Evolutionary conservation across 208 protist genomes (phyloP).

Genomic region (Wallacemonas sp.): DNA sequence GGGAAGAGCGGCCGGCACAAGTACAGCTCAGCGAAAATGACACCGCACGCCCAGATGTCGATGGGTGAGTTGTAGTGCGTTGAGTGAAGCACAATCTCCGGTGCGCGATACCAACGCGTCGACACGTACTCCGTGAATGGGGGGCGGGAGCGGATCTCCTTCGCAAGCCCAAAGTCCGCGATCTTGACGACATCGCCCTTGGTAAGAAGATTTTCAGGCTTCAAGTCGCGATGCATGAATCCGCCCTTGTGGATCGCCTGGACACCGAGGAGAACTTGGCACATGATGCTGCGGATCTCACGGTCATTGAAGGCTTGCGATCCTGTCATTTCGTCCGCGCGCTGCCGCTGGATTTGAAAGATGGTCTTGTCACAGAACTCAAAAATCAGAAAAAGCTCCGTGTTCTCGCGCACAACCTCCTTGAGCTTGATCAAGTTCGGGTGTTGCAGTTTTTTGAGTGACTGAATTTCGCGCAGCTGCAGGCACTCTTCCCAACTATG

Average conservation of each 20-base stretch:
- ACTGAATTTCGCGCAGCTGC: constrained; percentile 96
- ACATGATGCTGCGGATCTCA: constrained; percentile 95
- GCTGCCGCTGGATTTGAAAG: constrained; percentile 94
- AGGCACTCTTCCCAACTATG: constrained; percentile 98
- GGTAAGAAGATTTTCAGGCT: constrained; percentile 93
- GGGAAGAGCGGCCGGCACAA: constrained; percentile 95
- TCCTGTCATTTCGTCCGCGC: constrained; percentile 75
- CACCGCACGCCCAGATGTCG: constrained; percentile 97
- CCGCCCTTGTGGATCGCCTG: constrained; percentile 92
- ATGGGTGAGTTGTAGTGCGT: constrained; percentile 97
- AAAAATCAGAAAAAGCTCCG: constrained; percentile 98
- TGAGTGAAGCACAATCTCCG: constrained; percentile 97
- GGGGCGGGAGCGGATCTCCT: constrained; percentile 95
- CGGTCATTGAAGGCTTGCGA: constrained; percentile 92
- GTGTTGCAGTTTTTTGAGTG: constrained; percentile 96
- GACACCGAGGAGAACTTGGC: constrained; percentile 82
- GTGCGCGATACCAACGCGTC: constrained; percentile 97
- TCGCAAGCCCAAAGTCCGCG: constrained; percentile 96
- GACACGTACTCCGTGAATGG: constrained; percentile 98
- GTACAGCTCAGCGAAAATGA: constrained; percentile 96
- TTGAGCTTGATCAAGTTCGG: constrained; percentile 97
- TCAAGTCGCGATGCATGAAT: constrained; percentile 95
- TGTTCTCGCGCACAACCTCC: constrained; percentile 98
- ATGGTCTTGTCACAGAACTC: constrained; percentile 98
- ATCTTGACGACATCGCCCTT: constrained; percentile 94